Base-by-base conservation (phyloP, 2,329 filamentous ascomycete genomes). In the Aspergillus melleus region DNA sequence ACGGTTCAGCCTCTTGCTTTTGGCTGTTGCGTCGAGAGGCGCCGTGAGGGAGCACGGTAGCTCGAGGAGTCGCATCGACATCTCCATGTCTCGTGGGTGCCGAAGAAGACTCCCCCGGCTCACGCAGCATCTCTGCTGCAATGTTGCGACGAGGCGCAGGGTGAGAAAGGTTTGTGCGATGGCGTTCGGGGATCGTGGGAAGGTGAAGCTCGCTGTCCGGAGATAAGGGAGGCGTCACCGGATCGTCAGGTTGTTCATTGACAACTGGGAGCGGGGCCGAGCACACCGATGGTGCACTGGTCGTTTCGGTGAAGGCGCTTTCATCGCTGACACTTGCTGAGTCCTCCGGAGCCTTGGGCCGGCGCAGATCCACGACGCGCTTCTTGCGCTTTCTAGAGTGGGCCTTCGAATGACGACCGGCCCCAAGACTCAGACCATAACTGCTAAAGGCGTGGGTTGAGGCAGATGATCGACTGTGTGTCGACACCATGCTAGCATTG, bases 401-500 rank as follows among this genome's bases (percentile, higher is more conserved):
- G 24, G 76, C 72, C 59, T 79, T 79, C 10, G 77, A 76, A 62
- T 81, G 78, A 39, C 78, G 76, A 29, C 75, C 74, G 8, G 76
- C 68, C 10, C 75, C 74, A 60, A 79, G 60, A 54, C 68, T 76
- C 59, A 80, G 65, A 0, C 77, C 76, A 57, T 76, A 77, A 52
- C 73, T 70, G 56, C 72, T 77, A 57, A 77, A 75, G 3, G 70
- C 71, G 42, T 77, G 71, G 12, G 68, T 65, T 3, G 69, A 68
- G 30, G 73, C 61, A 12, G 74, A 71, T 6, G 76, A 74, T 49
- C 91, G 83, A 6, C 88, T 88, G n/a, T 88, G 84, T 52, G 87
- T 71, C 49, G 87, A 84, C 4, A 85, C 84, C n/a, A 86, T 80
- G 71, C 88, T 91, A 49, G 86, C 86, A 20, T 84, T 85, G 69